Evolutionary conservation across 495 filamentous ascomycete genomes (phyloP).

Genomic region (Penicillium alfredii): DNA sequence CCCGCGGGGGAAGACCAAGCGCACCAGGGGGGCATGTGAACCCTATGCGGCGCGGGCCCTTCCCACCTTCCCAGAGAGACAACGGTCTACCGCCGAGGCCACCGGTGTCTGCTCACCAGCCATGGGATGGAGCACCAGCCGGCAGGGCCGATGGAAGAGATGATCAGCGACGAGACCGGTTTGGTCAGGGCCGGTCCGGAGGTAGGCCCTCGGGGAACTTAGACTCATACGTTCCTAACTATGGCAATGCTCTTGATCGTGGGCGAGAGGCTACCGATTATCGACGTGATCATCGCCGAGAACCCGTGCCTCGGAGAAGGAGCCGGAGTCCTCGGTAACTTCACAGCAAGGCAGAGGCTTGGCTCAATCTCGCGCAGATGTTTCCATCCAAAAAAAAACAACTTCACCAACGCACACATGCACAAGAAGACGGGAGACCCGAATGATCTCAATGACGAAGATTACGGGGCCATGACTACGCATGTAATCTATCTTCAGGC

Average conservation of each 20-base stretch:
- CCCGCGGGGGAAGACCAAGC: constrained; percentile 22
- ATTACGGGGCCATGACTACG: too few species aligned
- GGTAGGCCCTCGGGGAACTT: constrained; percentile 25
- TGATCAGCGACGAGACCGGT: constrained; percentile 30
- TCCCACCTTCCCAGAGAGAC: constrained; percentile 27
- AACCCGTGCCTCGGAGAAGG: constrained; percentile 28
- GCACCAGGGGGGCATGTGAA: constrained; percentile 18
- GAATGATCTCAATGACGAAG: too few species aligned
- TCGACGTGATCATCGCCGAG: constrained; percentile 30
- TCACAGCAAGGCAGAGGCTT: constrained; percentile 3
- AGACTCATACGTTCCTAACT: constrained; percentile 40
- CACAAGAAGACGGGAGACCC: too few species aligned
- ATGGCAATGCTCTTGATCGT: constrained; percentile 22
- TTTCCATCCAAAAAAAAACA: constrained; percentile 1
- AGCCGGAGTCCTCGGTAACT: constrained; percentile 38
- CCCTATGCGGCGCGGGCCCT: constrained; percentile 18
- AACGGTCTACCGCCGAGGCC: constrained; percentile 38
- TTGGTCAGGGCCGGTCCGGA: constrained; percentile 19
- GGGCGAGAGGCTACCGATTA: constrained; percentile 18
- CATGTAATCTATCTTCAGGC: too few species aligned
- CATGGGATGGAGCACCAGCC: constrained; percentile 24
- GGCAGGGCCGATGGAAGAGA: constrained; percentile 23
- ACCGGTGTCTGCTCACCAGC: constrained; percentile 25
- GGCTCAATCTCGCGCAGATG: background rate
- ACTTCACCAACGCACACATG: too few species aligned